Conservation (phyloP, 2,329 filamentous ascomycete species). For the Alternaria gansuensis region DNA sequence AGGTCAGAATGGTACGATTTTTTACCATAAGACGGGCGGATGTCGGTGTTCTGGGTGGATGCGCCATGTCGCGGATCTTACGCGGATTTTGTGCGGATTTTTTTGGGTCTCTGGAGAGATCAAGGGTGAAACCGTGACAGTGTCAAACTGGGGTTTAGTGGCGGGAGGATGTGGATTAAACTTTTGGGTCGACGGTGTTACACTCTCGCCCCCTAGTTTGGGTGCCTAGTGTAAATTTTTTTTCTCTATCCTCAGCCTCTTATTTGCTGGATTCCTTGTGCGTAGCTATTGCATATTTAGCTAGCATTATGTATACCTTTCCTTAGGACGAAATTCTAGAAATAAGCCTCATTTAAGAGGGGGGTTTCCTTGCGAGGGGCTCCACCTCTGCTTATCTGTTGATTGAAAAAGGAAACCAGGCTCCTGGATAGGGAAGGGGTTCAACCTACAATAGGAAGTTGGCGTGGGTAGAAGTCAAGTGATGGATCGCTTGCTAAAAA, state of each 20-base stretch:
- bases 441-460: background rate
- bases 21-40: conserved; percentile 8
- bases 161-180: background rate
- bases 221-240: too few relatives aligned
- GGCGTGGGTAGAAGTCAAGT: background rate
- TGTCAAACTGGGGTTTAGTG: background rate
- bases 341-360: too few relatives aligned
- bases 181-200: background rate
- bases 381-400: too few relatives aligned
- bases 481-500: background rate
- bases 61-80: conserved; percentile 1
- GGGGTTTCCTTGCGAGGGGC: too few relatives aligned
- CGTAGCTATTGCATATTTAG: too few relatives aligned
- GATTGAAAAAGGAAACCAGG: too few relatives aligned
- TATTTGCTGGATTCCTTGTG: too few relatives aligned
- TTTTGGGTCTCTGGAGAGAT: background rate
- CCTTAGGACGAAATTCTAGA: too few relatives aligned
- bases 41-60: conserved; percentile 2
- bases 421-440: too few relatives aligned
- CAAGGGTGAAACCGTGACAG: conserved; percentile 1
- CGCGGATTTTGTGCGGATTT: background rate
- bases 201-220: too few relatives aligned
- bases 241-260: too few relatives aligned
- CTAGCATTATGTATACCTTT: too few relatives aligned
- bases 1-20: conserved; percentile 8